Evolutionary conservation across 257 asterid genomes (phyloP).

Genomic region (Salvia hispanica): DNA sequence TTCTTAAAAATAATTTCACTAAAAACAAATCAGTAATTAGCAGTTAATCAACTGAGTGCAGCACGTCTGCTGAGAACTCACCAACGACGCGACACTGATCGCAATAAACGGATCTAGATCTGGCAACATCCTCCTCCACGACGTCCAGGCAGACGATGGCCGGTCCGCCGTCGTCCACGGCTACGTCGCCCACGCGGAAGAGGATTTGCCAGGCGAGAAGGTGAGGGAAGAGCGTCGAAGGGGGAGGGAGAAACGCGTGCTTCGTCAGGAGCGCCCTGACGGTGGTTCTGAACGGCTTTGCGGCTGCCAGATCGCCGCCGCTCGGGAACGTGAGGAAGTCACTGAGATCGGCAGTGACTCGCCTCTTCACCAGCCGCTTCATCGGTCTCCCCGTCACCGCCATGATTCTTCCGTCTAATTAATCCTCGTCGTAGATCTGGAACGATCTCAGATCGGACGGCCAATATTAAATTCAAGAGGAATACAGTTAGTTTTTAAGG

Average conservation of each 20-base stretch:
- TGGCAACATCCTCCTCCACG: slow-evolving; percentile 89
- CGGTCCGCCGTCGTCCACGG: slow-evolving; percentile 55
- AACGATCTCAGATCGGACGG: slow-evolving; percentile 42
- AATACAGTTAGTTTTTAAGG: not conserved
- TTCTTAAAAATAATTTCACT: not conserved
- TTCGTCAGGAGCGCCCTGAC: slow-evolving; percentile 54
- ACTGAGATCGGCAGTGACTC: slow-evolving; percentile 74
- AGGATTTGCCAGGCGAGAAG: slow-evolving; percentile 85
- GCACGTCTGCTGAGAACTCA: slow-evolving; percentile 55
- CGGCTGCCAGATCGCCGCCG: slow-evolving; percentile 40
- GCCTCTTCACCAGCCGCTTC: slow-evolving; percentile 67
- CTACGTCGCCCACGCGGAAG: slow-evolving; percentile 74
- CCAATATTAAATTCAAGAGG: not conserved
- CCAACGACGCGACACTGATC: slow-evolving; percentile 99
- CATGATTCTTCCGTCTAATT: slow-evolving; percentile 35
- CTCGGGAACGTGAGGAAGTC: slow-evolving; percentile 70
- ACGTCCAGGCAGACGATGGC: slow-evolving; percentile 74
- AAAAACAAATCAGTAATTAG: not conserved
- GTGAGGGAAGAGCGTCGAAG: slow-evolving; percentile 78
- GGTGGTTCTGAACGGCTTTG: slow-evolving; percentile 60
- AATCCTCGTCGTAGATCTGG: slow-evolving; percentile 49
- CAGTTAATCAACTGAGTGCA: slow-evolving; percentile 24
- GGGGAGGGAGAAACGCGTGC: slow-evolving; percentile 80
- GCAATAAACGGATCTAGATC: slow-evolving; percentile 90
- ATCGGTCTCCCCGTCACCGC: slow-evolving; percentile 64